Evolutionary conservation across 495 filamentous ascomycete genomes (phyloP), one percentile per base, ranked within the genome.

Genomic region (Daldinia vernicosa): DNA sequence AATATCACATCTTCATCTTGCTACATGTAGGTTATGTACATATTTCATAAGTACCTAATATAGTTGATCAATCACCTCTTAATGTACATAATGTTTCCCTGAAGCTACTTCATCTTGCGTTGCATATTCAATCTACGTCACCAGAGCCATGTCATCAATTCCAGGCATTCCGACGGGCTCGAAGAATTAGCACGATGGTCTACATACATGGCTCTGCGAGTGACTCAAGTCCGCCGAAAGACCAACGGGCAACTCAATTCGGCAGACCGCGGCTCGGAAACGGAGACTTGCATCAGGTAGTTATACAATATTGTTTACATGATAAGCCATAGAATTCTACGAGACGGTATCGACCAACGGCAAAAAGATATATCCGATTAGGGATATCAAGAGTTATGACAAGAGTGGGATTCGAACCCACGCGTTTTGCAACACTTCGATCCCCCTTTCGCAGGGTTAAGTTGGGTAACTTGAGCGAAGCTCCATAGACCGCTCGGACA

Each of bases 321-420:
- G 7, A 47, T 9, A 47, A 22, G 43, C 24, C 19, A 24, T 22
- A 35, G 14, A 5, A 47, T 24, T 22, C 7, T n/a, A n/a, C n/a
- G n/a, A n/a, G 8, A 14, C 3, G 19, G 11, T 47, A 22, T 8
- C 8, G 17, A 17, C 3, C 4, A 27, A 9, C 1, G 15, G 22
- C 12, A 53, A 53, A 53, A 53, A 53, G 4, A 53, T 30, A 9
- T n/a, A 53, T 53, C 27, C 50, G 17, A 17, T 28, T 53, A 53
- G 4, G 50, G 15, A 53, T 53, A 53, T 24, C 2, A 30, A 14
- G 26, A 15, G 15, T 14, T 14, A 66, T 30, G 35, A 26, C 30
- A 39, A 63, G 60, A 63, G 60, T 53, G 30, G 45, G 60, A 53
- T 61, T 61, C 43, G 58, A 61, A 51, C 58, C 60, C 45, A 61